Evolutionary conservation across 1,139 yeast genomes (phyloP).

Genomic region (Candida sanyaensis): DNA sequence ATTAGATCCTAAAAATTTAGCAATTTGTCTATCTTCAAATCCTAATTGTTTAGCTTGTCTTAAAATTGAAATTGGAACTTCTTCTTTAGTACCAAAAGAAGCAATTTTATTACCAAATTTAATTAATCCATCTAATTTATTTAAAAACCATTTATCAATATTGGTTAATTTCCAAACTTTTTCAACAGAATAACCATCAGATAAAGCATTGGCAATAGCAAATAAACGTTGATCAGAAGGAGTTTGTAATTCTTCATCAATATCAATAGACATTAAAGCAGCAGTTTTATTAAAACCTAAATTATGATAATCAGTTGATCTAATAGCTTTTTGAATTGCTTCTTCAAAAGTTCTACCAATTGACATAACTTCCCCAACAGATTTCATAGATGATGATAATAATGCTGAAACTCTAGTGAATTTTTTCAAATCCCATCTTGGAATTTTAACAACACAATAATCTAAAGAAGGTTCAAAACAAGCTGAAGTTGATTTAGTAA

Average conservation of each 20-base stretch:
- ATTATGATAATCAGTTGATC: conserved; percentile 92
- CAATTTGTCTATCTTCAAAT: conserved; percentile 93
- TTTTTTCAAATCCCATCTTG: conserved; percentile 97
- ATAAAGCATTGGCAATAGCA: conserved; percentile 94
- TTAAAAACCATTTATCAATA: conserved; percentile 94
- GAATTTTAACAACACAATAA: conserved; percentile 95
- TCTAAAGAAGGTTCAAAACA: conserved; percentile 97
- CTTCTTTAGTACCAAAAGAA: conserved; percentile 59
- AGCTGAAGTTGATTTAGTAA: conserved; percentile 93
- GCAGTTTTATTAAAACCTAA: conserved; percentile 79
- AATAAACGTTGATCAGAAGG: conserved; percentile 99
- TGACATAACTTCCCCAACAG: conserved; percentile 99
- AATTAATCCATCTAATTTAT: conserved; percentile 77
- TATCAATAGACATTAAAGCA: conserved; percentile 32
- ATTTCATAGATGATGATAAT: conserved; percentile 80
- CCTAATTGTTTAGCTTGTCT: conserved; percentile 89
- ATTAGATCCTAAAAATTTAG: conserved; percentile 84
- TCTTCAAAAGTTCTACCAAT: conserved; percentile 98
- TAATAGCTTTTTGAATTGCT: conserved; percentile 97
- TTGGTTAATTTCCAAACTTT: conserved; percentile 86
- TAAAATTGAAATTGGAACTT: conserved; percentile 41
- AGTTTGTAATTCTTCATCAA: conserved; percentile 77
- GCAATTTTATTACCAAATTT: conserved; percentile 66
- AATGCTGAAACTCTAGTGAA: conserved; percentile 37
- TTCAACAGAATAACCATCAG: conserved; percentile 89